Conservation (phyloP, 2,329 filamentous ascomycete species). For the Coleophoma cylindrospora region DNA sequence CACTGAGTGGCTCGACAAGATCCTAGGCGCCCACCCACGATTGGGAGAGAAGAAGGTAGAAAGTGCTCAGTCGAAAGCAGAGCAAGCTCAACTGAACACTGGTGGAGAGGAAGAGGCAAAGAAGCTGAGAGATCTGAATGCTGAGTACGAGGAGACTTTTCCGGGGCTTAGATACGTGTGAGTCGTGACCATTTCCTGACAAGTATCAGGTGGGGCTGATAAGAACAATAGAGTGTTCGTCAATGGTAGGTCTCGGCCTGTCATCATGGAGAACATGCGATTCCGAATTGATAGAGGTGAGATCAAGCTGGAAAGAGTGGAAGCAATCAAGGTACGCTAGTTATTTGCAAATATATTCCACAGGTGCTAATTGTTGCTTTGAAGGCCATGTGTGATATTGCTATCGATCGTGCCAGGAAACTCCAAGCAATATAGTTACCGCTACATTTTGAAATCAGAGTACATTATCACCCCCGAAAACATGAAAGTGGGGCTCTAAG, state of each 20-base stretch:
- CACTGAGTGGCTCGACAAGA: slow-evolving; percentile 57
- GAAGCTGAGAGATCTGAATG: slow-evolving; percentile 60
- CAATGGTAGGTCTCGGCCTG: slow-evolving; percentile 67
- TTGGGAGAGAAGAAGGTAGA: slow-evolving; percentile 77
- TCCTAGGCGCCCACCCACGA: slow-evolving; percentile 77
- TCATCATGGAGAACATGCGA: slow-evolving; percentile 80
- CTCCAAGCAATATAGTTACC: slow-evolving; percentile 6
- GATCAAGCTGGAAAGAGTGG: slow-evolving; percentile 60
- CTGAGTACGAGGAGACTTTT: slow-evolving; percentile 74
- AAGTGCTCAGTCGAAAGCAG: slow-evolving; percentile 73
- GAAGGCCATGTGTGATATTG: slow-evolving; percentile 84
- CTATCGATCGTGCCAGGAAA: slow-evolving; percentile 71
- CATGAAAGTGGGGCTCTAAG: too few relatives aligned
- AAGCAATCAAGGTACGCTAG: slow-evolving; percentile 63
- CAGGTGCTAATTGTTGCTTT: slow-evolving; percentile 10
- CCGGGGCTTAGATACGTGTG: slow-evolving; percentile 79
- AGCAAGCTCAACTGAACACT: slow-evolving; percentile 71
- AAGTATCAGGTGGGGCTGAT: slow-evolving; percentile 8
- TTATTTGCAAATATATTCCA: background rate
- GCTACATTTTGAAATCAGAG: too few relatives aligned
- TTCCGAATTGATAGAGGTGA: slow-evolving; percentile 65
- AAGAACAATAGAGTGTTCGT: slow-evolving; percentile 66
- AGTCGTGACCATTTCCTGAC: background rate
- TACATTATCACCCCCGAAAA: too few relatives aligned
- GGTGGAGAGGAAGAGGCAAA: slow-evolving; percentile 51